Evolutionary conservation across 768 basidiomycete genomes (phyloP).

Genomic region (Tricholoma furcatifolium): DNA sequence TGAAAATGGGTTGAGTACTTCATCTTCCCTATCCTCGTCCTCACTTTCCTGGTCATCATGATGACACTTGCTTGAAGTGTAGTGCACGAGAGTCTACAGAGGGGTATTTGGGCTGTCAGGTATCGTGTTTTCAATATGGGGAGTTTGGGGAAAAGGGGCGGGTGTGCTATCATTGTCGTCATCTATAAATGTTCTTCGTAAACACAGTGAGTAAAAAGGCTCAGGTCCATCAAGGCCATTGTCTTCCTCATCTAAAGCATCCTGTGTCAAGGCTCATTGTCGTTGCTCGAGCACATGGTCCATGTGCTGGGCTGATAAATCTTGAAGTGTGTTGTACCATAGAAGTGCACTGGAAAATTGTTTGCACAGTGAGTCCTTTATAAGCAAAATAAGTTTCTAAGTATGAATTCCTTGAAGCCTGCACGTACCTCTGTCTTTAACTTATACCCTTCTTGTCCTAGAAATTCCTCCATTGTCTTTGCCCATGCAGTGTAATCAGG

Average conservation of each 20-base stretch:
- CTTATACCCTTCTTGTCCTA: not conserved
- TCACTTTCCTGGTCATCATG: not conserved
- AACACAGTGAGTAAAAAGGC: no score
- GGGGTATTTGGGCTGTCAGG: no score
- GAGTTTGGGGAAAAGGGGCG: not conserved
- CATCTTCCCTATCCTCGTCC: not conserved
- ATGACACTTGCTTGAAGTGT: not conserved
- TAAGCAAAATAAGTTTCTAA: no score
- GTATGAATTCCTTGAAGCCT: no score
- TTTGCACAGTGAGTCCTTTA: no score
- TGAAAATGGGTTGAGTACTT: constrained; percentile 2
- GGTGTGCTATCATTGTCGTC: not conserved
- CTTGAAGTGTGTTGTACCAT: constrained; percentile 16
- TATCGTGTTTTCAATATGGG: no score
- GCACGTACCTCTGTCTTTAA: not conserved
- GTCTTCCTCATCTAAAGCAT: constrained; percentile 18
- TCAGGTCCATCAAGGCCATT: not conserved
- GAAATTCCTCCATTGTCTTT: not conserved
- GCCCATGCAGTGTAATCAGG: constrained; percentile 25
- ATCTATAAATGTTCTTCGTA: not conserved
- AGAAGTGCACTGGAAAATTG: not conserved
- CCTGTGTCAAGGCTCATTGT: constrained; percentile 25
- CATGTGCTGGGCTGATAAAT: constrained; percentile 23
- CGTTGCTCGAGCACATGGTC: constrained; percentile 11
- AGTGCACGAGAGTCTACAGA: no score